These are phyloP conservation scores for Alternaria brassicae DNA, from an alignment of 2,329 filamentous ascomycete genomes.

Conservation along the genomic window DNA sequence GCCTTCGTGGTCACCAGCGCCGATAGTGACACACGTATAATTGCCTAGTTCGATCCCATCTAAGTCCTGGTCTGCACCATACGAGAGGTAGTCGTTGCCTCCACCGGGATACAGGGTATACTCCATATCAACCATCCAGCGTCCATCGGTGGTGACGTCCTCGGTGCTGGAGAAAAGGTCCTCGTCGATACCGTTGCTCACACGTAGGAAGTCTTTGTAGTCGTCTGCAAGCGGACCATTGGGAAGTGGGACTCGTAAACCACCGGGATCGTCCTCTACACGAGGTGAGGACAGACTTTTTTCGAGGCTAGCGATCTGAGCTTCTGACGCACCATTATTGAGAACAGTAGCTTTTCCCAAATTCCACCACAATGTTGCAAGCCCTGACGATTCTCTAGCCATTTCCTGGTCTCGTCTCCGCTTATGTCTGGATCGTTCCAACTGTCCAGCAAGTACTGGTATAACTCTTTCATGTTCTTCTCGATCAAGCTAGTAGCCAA, in stretches of 20 bases:
- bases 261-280: background rate
- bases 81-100: background rate
- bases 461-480: background rate
- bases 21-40: conserved; percentile 1
- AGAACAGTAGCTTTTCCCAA: background rate
- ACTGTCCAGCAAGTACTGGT: background rate
- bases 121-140: background rate
- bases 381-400: background rate
- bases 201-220: conserved; percentile 10
- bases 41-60: background rate
- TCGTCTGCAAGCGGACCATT: conserved; percentile 5
- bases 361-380: background rate
- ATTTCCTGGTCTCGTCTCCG: background rate
- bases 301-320: conserved; percentile 4
- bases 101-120: background rate
- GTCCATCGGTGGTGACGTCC: background rate
- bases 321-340: background rate
- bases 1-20: conserved; percentile 12
- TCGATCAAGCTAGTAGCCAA: background rate
- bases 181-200: conserved; percentile 9
- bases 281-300: background rate
- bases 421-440: background rate
- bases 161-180: conserved; percentile 1
- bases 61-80: background rate
- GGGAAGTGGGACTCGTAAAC: background rate